Evolutionary conservation across 176 grass and related monocot genomes (phyloP).

Genomic region (Carex myosuroides): DNA sequence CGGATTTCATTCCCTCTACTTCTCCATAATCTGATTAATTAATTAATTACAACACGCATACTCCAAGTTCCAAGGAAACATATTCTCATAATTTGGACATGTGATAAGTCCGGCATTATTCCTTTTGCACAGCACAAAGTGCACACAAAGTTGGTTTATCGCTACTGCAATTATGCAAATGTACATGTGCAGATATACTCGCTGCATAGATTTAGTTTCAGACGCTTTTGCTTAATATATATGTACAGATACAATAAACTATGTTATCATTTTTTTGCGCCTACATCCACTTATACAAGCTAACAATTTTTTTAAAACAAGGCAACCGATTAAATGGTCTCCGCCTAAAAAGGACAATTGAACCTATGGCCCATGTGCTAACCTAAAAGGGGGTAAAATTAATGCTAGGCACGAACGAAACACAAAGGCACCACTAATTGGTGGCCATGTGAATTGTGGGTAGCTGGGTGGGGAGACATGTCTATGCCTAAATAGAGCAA

Average conservation of each 20-base stretch:
- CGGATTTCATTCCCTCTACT: neutral
- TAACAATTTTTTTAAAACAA: neutral
- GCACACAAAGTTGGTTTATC: neutral
- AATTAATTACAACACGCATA: neutral
- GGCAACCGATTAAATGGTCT: neutral
- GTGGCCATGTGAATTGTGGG: constrained; percentile 17
- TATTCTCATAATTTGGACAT: neutral
- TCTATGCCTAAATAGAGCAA: constrained; percentile 16
- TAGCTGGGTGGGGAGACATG: neutral
- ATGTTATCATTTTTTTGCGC: neutral
- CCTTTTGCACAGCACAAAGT: neutral
- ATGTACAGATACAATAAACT: too few species aligned
- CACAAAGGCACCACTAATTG: neutral
- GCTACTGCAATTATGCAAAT: neutral
- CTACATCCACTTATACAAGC: neutral
- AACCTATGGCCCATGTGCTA: neutral
- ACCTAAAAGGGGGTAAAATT: neutral
- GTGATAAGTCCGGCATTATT: neutral
- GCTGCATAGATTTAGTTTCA: neutral
- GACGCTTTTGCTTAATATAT: too few species aligned
- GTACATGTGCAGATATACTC: neutral
- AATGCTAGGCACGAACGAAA: neutral
- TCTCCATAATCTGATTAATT: neutral
- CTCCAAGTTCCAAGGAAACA: neutral
- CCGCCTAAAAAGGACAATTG: neutral